These are phyloP conservation scores for Amanita rimosa DNA, from an alignment of 768 basidiomycete genomes.

Conservation along the genomic window DNA sequence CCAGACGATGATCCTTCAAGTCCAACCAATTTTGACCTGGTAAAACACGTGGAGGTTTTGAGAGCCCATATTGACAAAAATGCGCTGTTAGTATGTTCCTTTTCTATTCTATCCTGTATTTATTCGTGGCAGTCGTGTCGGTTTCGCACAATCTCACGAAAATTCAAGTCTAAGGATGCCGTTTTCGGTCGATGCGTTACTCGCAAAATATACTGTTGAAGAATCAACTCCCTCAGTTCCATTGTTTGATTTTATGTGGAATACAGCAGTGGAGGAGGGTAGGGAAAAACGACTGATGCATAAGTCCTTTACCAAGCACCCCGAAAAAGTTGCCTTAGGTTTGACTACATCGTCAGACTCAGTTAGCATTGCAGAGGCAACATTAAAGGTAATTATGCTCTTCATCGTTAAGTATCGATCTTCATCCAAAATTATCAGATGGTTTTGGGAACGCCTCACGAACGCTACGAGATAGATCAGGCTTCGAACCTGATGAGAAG, in stretches of 20 bases:
- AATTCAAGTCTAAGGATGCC: conserved; percentile 25
- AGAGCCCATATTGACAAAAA: conserved; percentile 78
- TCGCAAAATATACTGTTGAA: conserved; percentile 35
- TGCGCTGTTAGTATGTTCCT: conserved; percentile 52
- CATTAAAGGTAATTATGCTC: conserved; percentile 46
- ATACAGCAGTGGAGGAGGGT: conserved; percentile 55
- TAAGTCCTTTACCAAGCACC: conserved; percentile 38
- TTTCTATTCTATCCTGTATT: conserved; percentile 2
- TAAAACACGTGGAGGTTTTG: conserved; percentile 72
- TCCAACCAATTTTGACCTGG: conserved; percentile 67
- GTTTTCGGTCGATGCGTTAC: conserved; percentile 29
- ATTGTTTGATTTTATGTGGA: conserved; percentile 70
- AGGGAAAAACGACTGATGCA: conserved; percentile 59
- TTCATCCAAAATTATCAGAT: conserved; percentile 37
- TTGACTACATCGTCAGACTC: conserved; percentile 23
- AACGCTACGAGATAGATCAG: conserved; percentile 49
- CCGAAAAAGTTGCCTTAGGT: conserved; percentile 24
- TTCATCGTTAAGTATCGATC: background rate
- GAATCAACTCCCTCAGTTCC: conserved; percentile 32
- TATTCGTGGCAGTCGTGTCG: conserved; percentile 38
- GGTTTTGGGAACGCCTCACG: conserved; percentile 63
- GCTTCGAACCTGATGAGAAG: conserved; percentile 47
- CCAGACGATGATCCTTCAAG: conserved; percentile 63
- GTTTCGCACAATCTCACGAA: conserved; percentile 38
- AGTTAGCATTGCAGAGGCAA: conserved; percentile 50